These are phyloP conservation scores for Suillus clintonianus DNA, from an alignment of 768 basidiomycete genomes.

Conservation along the genomic window DNA sequence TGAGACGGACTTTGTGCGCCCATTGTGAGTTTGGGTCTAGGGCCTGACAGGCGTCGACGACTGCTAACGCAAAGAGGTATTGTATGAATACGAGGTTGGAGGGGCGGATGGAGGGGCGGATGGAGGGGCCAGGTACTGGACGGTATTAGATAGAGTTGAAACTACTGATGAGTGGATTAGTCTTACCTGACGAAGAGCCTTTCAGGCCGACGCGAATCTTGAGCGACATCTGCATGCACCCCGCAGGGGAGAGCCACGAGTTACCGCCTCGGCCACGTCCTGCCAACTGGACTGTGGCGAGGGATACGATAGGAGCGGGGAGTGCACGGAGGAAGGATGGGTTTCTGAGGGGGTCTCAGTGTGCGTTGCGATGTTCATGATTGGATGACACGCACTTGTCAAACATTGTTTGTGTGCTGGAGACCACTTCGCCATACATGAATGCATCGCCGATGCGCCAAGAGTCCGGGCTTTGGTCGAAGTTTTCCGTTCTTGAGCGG, in stretches of 20 bases:
- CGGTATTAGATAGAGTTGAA: too few species aligned
- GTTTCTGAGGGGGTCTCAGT: conserved; percentile 55
- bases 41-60: conserved; percentile 78
- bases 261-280: conserved; percentile 90
- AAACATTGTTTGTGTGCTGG: conserved; percentile 93
- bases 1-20: conserved; percentile 69
- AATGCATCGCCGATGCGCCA: conserved; percentile 78
- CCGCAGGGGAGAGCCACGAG: conserved; percentile 88
- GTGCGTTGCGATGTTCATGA: not conserved
- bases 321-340: conserved; percentile 65
- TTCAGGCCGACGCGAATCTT: conserved; percentile 24
- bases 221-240: conserved; percentile 73
- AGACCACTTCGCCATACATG: conserved; percentile 86
- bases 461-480: conserved; percentile 14
- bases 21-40: conserved; percentile 46
- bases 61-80: conserved; percentile 87
- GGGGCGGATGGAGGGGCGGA: too few species aligned
- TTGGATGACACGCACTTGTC: conserved; percentile 65
- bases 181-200: conserved; percentile 8
- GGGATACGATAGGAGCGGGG: conserved; percentile 75
- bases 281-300: conserved; percentile 85
- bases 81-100: conserved; percentile 87
- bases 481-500: conserved; percentile 25
- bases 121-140: too few species aligned
- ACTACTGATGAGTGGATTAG: too few species aligned